Base-by-base conservation (phyloP, 2,329 filamentous ascomycete genomes). In the Venturiaceae sp. region DNA sequence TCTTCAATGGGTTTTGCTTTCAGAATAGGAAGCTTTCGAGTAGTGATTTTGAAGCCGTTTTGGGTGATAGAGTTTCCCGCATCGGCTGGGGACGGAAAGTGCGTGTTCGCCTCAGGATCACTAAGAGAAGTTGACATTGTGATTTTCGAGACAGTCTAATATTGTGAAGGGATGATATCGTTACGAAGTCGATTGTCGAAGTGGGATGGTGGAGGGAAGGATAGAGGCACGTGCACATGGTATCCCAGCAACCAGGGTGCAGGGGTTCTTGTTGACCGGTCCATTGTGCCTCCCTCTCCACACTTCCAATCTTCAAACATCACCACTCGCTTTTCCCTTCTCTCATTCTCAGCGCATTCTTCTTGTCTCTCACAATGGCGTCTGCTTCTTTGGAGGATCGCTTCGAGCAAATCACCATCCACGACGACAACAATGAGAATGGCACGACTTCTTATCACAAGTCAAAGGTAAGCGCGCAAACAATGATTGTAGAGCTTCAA, bases 11-110 rank as follows among this genome's bases (percentile, higher is more conserved):
- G 88, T 5, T 82, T 88, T 50, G 92, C 85, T 73, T 96, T 96
- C 65, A 95, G 87, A 72, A 99, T 99, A 62, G 94, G 94, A 55
- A 94, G 85, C 77, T 96, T 96, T 69, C 90, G 87, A 58, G 89
- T 89, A 30, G 83, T 82, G 71, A 97, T 85, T 66, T 77, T 81
- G 78, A 92, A 95, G 66, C 80, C 80, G 33, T 66, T 62, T 53
- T 69, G 68, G 50, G 67, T 70, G 62, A 73, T 66, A 47, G 69
- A 69, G 6, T 67, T 70, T 62, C 68, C 69, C 36, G 65, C 67
- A 34, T 62, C 61, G 3, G 57, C 34, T 30, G 39, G 23, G 19
- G 50, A 54, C 3, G 57, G 57, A 16, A 37, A 37, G 28, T 58
- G 30, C 3, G 57, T 41, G 41, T 36, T 52, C 16, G 44, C 36